Base-by-base conservation (phyloP, 768 basidiomycete species). In the button mushroom (Agaricus bisporus) region DNA sequence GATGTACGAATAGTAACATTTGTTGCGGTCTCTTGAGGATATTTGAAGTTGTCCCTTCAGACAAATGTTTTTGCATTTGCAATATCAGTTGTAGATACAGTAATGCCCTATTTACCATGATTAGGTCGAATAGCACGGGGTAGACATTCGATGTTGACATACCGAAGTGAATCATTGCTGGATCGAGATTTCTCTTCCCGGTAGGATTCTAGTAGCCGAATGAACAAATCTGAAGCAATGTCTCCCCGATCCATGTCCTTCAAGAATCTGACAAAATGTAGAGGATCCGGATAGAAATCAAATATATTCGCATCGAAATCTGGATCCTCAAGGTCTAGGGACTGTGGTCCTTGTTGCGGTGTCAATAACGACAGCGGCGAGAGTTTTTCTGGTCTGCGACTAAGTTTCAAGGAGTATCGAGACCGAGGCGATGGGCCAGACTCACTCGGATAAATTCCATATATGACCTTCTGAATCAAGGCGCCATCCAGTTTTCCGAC, bases 1-100 rank as follows among this genome's bases (percentile, higher is more conserved):
- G 83, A 51, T 86, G 86, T 22, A 98, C 75, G 63, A 97, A 97
- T 2, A 78, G 73, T n/a, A 98, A 66, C 9, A 95, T 77, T 53
- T 94, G 83, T 9, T 77, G 76, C 0, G 90, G 87, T 55, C 86
- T 79, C 38, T 66, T 68, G 15, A 81, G 63, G 28, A 94, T 79
- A 56, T 76, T 83, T 3, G 78, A 74, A 0, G 80, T 73, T 14
- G 77, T 73, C 18, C 78, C 76, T 39, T 75, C 71, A 0, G 83
- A 77, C 4, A 91, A 69, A 48, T 82, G 77, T 1, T 80, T 74
- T 64, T 94, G 89, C 75, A 97, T 86, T 60, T 87, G 82, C 56
- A 93, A 74, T 32, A 91, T 81, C 35, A 95, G 73, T 62, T 95
- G 91, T 20, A 95, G 76, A 58, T 83, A 82, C 5, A 88, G 72